Conservation (phyloP, 2,329 filamentous ascomycete species). For the Venturia effusa region DNA sequence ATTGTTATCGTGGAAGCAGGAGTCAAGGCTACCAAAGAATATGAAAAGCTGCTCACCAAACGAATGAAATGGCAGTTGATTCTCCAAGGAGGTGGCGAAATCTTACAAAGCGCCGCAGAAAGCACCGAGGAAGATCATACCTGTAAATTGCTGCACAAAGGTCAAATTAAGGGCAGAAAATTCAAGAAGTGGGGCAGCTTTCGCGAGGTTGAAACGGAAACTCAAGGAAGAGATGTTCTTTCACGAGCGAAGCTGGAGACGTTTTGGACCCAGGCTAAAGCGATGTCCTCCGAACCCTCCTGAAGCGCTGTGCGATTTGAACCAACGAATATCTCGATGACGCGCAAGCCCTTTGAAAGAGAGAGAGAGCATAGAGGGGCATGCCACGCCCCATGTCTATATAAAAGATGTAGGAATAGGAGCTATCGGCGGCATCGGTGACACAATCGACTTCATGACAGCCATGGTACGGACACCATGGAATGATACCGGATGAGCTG, state of each 20-base stretch:
- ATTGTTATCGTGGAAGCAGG: constrained; percentile 91
- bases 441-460: not conserved
- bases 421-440: not conserved
- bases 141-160: constrained; percentile 81
- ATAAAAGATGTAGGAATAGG: not conserved
- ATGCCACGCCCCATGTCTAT: not conserved
- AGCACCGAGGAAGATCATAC: constrained; percentile 69
- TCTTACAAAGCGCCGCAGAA: constrained; percentile 2
- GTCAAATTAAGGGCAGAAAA: constrained; percentile 65
- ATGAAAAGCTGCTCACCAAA: constrained; percentile 87
- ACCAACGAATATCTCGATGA: not conserved
- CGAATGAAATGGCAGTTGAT: constrained; percentile 96
- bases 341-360: too few relatives aligned
- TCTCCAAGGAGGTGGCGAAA: constrained; percentile 50
- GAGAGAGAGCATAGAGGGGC: not conserved
- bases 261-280: constrained; percentile 84
- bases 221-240: constrained; percentile 72
- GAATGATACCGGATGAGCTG: not conserved
- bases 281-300: not conserved
- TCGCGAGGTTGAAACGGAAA: constrained; percentile 86
- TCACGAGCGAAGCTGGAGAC: constrained; percentile 81
- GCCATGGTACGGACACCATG: not conserved
- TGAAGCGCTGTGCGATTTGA: not conserved
- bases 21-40: constrained; percentile 73
- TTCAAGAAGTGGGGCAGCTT: constrained; percentile 79